Evolutionary conservation across 2,329 filamentous ascomycete genomes (phyloP), one percentile per base, ranked within the genome.

Genomic region (Xylariaceae sp.): DNA sequence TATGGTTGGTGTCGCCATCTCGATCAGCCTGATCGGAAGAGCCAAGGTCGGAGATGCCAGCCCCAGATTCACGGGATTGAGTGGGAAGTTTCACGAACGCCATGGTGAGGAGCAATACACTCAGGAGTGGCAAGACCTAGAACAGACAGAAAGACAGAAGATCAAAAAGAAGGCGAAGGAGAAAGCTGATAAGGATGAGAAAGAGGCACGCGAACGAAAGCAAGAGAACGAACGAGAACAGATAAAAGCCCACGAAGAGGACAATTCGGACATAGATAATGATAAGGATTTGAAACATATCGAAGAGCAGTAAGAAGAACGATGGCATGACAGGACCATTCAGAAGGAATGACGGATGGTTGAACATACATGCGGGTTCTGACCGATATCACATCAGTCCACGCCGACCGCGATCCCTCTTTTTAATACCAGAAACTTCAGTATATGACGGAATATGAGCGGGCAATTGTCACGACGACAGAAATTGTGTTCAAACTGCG

Each of bases 1-100:
- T 73, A 82, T 97, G 61, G 92, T 96, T 34, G 92, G 93, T 45
- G 79, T 84, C 49, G 87, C 88, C 63, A 93, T 97, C 66, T 85
- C 94, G 48, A 77, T 90, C 66, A 93, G 85, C 64, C 78, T 97
- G 65, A 82, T 97, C 63, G 91, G 90, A 47, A 86, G 92, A 62
- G 88, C 92, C 69, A 88, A 92, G 76, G 86, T 95, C 66, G 80
- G 76, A 55, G 73, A 73, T 13, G 72, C 70, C 3, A 67, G 68
- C 37, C 70, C 72, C 7, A 69, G 72, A 15, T 69, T 76, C 41
- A 72, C 71, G 5, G 74, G 74, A 1, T 57, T 81, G 51, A 64
- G 65, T 41, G 71, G 77, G 37, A 77, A 73, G 55, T 70, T 82
- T 56, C 69, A 72, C 58, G 67, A 69, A 53, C 73, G 69, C n/a